Base-by-base conservation (phyloP, 78 protist species). In the Dictyostelium firmibasis region DNA sequence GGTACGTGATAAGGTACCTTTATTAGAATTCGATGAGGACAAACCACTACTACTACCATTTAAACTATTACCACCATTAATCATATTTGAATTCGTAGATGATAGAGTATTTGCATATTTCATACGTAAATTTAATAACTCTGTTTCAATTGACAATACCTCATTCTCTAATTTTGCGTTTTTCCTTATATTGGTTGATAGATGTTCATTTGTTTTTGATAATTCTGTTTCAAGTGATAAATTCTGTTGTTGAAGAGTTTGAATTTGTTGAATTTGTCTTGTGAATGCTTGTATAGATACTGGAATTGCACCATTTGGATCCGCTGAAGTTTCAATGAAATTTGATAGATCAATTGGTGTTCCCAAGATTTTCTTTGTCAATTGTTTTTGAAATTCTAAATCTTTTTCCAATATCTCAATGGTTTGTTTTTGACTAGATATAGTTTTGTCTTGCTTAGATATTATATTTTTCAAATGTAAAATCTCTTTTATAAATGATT, bases 231-330 rank as follows among this genome's bases (percentile, higher is more conserved):
- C 35, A 10, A 89, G 16, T 4, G 25, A 79, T 31, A 16, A 6
- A 35, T 81, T 81, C 16, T 36, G 64, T 50, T 81, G 75, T 47
- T 89, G 94, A 8, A 81, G 36, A n/a, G 72, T 36, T 81, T 89
- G 94, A 33, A 89, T 60, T 33, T 89, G 94, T 67, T 89, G 94
- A 53, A 89, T 89, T 84, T 89, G 94, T 35, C 87, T 60, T 0
- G 94, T 89, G 53, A 89, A 89, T 78, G 94, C 94, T 62, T 81
- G 86, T n/a, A 85, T 89, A 1, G 94, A 89, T 13, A 89, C 86
- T 11, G 94, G 94, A 16, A 89, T 89, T 1, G 94, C 86, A 41
- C 70, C 76, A 89, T 89, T 89, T 14, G 86, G 94, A 43, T 89
- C 94, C 0, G 83, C 1, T 43, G 87, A 60, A 14, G 57, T 67